These are phyloP conservation scores for Porcisia hertigi DNA, from an alignment of 208 protist species.

Conservation along the genomic window DNA sequence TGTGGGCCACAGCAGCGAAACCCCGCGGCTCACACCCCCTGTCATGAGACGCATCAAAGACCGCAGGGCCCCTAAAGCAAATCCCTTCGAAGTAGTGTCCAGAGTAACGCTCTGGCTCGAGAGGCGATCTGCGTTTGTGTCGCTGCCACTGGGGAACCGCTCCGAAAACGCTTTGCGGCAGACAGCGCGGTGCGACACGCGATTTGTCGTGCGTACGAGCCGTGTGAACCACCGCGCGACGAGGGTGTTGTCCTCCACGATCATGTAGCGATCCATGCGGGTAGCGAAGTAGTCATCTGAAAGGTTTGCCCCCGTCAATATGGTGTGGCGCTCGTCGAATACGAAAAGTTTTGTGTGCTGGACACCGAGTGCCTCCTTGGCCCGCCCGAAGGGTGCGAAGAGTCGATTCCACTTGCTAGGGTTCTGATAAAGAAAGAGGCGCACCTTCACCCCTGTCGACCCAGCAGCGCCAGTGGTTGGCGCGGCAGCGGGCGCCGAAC, in stretches of 20 bases:
- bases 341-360: slow-evolving; percentile 95
- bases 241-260: slow-evolving; percentile 56
- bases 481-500: not conserved
- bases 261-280: slow-evolving; percentile 93
- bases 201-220: slow-evolving; percentile 43
- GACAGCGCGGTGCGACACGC: slow-evolving; percentile 53
- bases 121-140: too few species aligned
- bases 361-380: slow-evolving; percentile 87
- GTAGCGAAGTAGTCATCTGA: slow-evolving; percentile 94
- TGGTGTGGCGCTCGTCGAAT: slow-evolving; percentile 84
- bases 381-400: slow-evolving; percentile 57
- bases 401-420: slow-evolving; percentile 62
- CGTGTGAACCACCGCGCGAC: slow-evolving; percentile 70
- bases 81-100: too few species aligned
- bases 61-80: not conserved
- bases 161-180: slow-evolving; percentile 33
- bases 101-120: not conserved
- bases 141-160: slow-evolving; percentile 1
- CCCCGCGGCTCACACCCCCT: not conserved
- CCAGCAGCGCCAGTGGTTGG: not conserved
- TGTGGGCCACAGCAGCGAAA: not conserved
- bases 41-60: not conserved
- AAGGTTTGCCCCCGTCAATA: slow-evolving; percentile 95
- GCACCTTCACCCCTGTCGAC: slow-evolving; percentile 36
- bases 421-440: slow-evolving; percentile 68